These are phyloP conservation scores for Talaromyces sp. DNA, from an alignment of 2,329 filamentous ascomycete species.

Conservation along the genomic window DNA sequence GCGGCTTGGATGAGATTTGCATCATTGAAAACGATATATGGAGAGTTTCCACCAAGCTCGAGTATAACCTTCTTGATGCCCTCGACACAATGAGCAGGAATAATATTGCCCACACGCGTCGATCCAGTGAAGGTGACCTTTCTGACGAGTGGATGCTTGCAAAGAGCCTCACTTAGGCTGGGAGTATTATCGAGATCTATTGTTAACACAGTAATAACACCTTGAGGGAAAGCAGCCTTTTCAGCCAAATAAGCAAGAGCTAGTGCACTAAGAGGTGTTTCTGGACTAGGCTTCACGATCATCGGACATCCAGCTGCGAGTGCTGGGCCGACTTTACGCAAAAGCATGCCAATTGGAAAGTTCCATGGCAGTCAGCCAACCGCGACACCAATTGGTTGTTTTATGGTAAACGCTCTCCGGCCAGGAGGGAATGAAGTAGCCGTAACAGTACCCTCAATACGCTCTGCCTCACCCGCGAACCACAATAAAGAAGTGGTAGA, in stretches of 20 bases:
- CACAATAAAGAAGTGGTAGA: constrained; percentile 75
- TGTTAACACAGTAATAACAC: constrained; percentile 35
- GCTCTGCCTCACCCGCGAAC: constrained; percentile 76
- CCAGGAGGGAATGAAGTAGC: constrained; percentile 67
- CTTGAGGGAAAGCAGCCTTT: constrained; percentile 35
- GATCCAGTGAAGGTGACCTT: constrained; percentile 37
- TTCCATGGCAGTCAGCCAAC: constrained; percentile 88
- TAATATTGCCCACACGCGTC: constrained; percentile 33
- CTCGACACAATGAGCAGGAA: constrained; percentile 32
- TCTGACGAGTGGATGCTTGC: constrained; percentile 29
- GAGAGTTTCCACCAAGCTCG: constrained; percentile 46
- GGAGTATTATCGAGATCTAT: constrained; percentile 32
- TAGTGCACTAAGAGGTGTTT: constrained; percentile 35
- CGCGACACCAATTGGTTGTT: constrained; percentile 80
- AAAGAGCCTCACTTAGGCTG: constrained; percentile 30
- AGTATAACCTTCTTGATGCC: constrained; percentile 44
- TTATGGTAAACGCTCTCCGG: constrained; percentile 67
- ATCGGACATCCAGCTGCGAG: constrained; percentile 40
- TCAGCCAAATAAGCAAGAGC: constrained; percentile 33
- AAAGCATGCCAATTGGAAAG: constrained; percentile 74
- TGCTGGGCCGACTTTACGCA: constrained; percentile 34
- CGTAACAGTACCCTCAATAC: constrained; percentile 72
- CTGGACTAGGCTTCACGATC: constrained; percentile 36
- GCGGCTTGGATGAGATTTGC: constrained; percentile 37
- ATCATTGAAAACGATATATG: constrained; percentile 43